Base-by-base conservation (phyloP, 2,329 filamentous ascomycete genomes). In the Penicillium sp. region DNA sequence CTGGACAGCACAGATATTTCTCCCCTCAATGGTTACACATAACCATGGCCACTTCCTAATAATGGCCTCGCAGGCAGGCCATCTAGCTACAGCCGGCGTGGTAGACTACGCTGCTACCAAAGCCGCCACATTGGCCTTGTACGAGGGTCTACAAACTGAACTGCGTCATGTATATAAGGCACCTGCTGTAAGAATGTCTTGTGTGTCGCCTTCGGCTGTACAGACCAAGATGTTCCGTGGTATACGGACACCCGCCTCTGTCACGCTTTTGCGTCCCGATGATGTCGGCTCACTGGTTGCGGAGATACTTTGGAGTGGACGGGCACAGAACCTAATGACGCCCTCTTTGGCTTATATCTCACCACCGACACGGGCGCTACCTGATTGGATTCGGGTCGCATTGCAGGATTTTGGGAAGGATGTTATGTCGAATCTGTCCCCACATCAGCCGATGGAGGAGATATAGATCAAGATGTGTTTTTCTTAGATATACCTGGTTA, bases 101-200 rank as follows among this genome's bases (percentile, higher is more conserved):
- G 53, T 55, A 24, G 53, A 55, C 37, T 55, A 51, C n/a, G 53
- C 47, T 13, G 53, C 53, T 5, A 55, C 53, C 5, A 55, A 55
- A 37, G 27, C 53, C 4, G 53, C 47, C 3, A 27, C 53, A n/a
- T 27, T 55, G 3, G 53, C 53, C 19, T 37, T 51, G 3, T 55
- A 55, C 37, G 53, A 55, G n/a, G 53, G 53, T 19, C 45, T 55
- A 7, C 53, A 55, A 11, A 55, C 53, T 14, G 53, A 55, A 7
- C 9, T 55, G 26, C 53, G 53, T n/a, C 53, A 55, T 29, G 21
- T 49, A 19, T 55, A 55, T 33, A 35, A 29, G n/a, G 53, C 53
- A n/a, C 53, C 53, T 9, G 53, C 53, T 10, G 53, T 55, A 10
- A 35, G 53, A 19, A 35, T 55, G 21, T 55, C 53, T 2, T 55